These are phyloP conservation scores for Penicillium cataractarum DNA, from an alignment of 495 filamentous ascomycete genomes.

Conservation along the genomic window DNA sequence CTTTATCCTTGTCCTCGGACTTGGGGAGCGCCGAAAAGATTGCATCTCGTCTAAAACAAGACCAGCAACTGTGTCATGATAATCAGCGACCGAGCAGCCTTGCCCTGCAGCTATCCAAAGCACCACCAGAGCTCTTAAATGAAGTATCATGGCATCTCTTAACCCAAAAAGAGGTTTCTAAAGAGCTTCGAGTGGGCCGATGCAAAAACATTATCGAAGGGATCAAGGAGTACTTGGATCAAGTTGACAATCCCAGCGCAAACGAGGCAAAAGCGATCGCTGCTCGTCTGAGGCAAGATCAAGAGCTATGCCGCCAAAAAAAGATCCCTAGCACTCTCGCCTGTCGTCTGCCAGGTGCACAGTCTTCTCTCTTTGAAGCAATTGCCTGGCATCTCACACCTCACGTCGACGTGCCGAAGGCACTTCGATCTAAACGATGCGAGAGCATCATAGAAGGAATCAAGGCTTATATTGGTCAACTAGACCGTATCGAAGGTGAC, in stretches of 20 bases:
- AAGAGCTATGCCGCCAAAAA: slow-evolving; percentile 26
- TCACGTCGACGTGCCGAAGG: slow-evolving; percentile 15
- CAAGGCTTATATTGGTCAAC: slow-evolving; percentile 20
- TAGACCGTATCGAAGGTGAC: slow-evolving; percentile 19
- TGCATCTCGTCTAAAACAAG: not conserved
- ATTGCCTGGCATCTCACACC: slow-evolving; percentile 32
- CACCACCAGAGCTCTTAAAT: not conserved
- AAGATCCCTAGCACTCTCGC: slow-evolving; percentile 30
- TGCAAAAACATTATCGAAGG: not conserved
- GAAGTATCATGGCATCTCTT: not conserved
- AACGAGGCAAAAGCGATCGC: slow-evolving; percentile 7
- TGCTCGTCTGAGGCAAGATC: slow-evolving; percentile 25
- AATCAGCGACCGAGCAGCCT: not conserved
- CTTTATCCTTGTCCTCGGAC: not conserved
- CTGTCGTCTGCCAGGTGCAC: slow-evolving; percentile 20
- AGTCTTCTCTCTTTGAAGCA: slow-evolving; percentile 13
- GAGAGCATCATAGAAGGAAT: slow-evolving; percentile 36
- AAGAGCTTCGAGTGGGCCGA: not conserved
- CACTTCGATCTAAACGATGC: slow-evolving; percentile 25
- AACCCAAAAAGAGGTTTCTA: not conserved
- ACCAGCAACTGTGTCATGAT: not conserved
- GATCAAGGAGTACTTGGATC: not conserved
- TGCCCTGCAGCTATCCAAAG: not conserved
- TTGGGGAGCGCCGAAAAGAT: not conserved
- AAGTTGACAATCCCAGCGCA: not conserved